Evolutionary conservation across 495 filamentous ascomycete genomes (phyloP).

Genomic region (Tuber magnatum): DNA sequence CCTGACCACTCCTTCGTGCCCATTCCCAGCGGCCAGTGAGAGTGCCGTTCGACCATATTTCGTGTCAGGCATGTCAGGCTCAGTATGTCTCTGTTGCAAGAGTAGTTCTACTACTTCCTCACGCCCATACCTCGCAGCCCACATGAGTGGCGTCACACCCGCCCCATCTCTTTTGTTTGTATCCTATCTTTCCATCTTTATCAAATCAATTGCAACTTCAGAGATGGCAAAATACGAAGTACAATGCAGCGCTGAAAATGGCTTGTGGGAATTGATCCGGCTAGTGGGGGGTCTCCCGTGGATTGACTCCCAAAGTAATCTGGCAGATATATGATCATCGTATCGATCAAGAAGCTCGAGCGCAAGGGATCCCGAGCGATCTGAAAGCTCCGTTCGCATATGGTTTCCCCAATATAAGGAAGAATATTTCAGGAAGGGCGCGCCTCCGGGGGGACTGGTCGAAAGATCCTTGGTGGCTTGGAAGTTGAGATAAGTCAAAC

Average conservation of each 20-base stretch:
- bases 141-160: slow-evolving; percentile 2
- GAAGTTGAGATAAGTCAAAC: no score
- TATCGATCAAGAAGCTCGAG: no score
- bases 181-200: not conserved
- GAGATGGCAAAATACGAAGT: not conserved
- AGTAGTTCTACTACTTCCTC: slow-evolving; percentile 6
- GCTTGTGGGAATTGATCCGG: no score
- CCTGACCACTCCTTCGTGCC: slow-evolving; percentile 10
- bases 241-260: not conserved
- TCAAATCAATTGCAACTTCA: not conserved
- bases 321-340: no score
- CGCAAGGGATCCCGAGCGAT: no score
- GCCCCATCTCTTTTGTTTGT: not conserved
- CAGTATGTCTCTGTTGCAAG: not conserved
- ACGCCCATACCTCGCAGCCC: slow-evolving; percentile 3
- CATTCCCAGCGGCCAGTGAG: not conserved
- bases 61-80: not conserved
- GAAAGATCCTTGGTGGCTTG: no score
- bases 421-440: no score
- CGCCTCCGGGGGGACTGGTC: no score
- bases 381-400: no score
- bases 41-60: slow-evolving; percentile 5
- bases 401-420: no score
- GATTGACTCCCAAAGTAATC: no score
- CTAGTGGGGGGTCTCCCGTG: no score